A percentile compares a stretch with the other conserved stretches of the same genome.
Conservation (phyloP, 2,329 filamentous ascomycete species). For the Incumbomyces lentus region DNA sequence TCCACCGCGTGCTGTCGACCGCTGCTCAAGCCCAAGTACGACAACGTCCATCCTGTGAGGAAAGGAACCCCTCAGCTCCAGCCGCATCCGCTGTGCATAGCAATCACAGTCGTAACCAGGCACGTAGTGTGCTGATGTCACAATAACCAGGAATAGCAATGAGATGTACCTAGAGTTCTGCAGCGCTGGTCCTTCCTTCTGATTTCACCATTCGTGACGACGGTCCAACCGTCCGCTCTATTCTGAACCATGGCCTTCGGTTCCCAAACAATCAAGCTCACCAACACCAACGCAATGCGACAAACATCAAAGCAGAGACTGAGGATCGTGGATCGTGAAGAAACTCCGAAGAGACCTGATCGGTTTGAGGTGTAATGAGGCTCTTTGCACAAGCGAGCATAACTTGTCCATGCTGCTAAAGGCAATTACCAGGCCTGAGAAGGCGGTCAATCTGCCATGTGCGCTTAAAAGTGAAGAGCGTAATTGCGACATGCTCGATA, state of each 20-base stretch:
- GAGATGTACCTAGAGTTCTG: background rate
- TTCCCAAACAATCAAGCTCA: background rate
- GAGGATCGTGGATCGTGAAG: slow-evolving; percentile 6
- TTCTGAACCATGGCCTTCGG: background rate
- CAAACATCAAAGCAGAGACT: background rate
- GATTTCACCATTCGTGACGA: background rate
- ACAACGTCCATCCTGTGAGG: background rate
- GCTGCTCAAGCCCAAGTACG: background rate
- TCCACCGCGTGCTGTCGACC: background rate
- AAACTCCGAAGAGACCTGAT: background rate
- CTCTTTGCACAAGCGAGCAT: background rate
- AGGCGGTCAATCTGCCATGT: too few species aligned
- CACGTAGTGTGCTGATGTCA: too few species aligned
- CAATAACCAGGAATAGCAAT: too few species aligned
- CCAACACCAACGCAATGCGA: slow-evolving; percentile 6
- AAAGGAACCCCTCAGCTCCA: background rate
- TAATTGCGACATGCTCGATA: background rate
- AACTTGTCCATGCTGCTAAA: background rate
- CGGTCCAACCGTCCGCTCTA: background rate
- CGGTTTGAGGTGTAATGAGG: background rate
- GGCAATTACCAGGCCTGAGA: too few species aligned
- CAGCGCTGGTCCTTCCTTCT: background rate
- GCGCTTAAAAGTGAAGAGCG: background rate
- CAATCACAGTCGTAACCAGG: too few species aligned
- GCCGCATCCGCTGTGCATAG: too few species aligned